Base-by-base conservation (phyloP, 2,329 filamentous ascomycete species). In the Fusarium continuum region DNA sequence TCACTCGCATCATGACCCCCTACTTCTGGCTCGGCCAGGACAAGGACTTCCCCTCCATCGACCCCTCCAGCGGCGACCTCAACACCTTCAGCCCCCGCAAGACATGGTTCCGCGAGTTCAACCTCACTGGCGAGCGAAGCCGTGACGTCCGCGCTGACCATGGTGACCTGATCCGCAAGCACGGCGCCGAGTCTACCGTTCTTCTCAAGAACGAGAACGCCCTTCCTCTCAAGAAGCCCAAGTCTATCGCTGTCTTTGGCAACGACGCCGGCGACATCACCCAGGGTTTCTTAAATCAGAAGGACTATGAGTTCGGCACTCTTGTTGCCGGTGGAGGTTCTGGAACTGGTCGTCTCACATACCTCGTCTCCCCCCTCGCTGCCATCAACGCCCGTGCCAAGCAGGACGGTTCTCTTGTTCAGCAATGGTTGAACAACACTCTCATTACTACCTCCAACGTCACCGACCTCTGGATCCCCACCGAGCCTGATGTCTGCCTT, bases 131-230 rank as follows among this genome's bases (percentile, higher is more conserved):
- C 3, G 81, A 85, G 61, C 74, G 77, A 8, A 85, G 87, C 68
- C 81, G 70, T 55, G 77, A 80, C 32, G 78, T 79, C 47, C 82
- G 83, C 0, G 85, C 80, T 17, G 79, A 88, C 67, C 83, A 88
- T 28, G 85, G 80, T 5, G 73, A 80, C 1, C 72, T 88, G 5
- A 79, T 85, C 64, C 80, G 85, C 44, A 85, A 84, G 80, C 83
- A 88, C 65, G 81, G 73, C 14, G 73, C 76, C 13, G 76, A 74
- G 54, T 88, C 88, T 17, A 89, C 85, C 11, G 85, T 92, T 14
- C 82, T 94, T 3, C 79, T 94, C 59, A 94, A 93, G 81, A 93
- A 93, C 76, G 78, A 78, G 25, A 82, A 82, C 29, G 81, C 81
- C 2, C 79, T 92, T 7, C 90, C 90, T 0, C 78, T 87, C 31